phyloP scores from a whole-genome alignment of 2,329 filamentous ascomycete species.

The Monilinia fructigena region DNA sequence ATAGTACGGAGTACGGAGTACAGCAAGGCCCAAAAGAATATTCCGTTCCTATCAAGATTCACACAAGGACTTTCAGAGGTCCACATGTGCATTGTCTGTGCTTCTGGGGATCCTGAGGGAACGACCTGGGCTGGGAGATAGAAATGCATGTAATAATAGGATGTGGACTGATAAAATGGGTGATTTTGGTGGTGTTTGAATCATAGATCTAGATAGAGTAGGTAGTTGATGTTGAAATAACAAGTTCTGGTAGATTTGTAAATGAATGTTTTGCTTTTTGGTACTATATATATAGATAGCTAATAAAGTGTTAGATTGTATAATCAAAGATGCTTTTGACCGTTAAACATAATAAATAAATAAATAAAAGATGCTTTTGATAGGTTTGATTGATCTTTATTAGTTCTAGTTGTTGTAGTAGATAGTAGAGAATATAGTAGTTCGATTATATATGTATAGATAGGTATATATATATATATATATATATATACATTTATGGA shows the following conservation, averaged over 20 bases:
- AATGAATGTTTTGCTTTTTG: too few species aligned
- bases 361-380: not conserved
- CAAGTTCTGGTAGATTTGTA: too few species aligned
- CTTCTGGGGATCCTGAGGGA: not conserved
- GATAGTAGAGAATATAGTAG: not conserved
- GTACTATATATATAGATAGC: not conserved
- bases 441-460: too few species aligned
- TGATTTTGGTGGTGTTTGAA: not conserved
- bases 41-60: conserved; percentile 19
- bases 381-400: conserved; percentile 2
- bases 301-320: not conserved
- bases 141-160: not conserved
- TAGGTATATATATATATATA: too few species aligned
- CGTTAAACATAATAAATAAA: too few species aligned
- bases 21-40: conserved; percentile 4
- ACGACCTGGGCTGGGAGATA: not conserved
- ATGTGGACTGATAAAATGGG: too few species aligned
- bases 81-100: conserved; percentile 12
- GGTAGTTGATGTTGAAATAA: not conserved
- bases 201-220: not conserved
- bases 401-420: conserved; percentile 1
- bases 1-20: not conserved
- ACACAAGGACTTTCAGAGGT: not conserved
- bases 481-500: too few species aligned
- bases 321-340: not conserved